Evolutionary conservation across 768 basidiomycete species (phyloP).

Genomic region (Tylopilus plumbeoviolaceoides): DNA sequence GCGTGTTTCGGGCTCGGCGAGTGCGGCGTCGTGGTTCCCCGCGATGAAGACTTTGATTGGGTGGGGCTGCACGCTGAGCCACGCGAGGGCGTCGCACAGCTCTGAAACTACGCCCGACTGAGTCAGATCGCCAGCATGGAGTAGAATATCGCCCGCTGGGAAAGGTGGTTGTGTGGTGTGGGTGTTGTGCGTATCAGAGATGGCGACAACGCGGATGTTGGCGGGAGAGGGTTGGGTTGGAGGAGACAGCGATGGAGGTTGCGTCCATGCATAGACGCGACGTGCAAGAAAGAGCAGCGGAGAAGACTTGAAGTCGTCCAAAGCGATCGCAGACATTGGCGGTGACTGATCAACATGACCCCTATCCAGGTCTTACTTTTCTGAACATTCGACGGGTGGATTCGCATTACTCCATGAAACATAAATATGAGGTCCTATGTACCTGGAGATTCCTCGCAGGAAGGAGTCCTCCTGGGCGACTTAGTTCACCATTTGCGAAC

Average conservation of each 20-base stretch:
- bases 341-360: too few species aligned
- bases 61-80: conserved; percentile 34
- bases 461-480: too few species aligned
- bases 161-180: conserved; percentile 25
- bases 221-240: not conserved
- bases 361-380: too few species aligned
- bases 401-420: too few species aligned
- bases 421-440: too few species aligned
- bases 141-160: conserved; percentile 38
- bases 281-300: conserved; percentile 11
- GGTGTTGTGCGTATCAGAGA: conserved; percentile 39
- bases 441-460: too few species aligned
- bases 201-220: conserved; percentile 35
- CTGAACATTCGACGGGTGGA: too few species aligned
- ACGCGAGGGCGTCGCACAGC: conserved; percentile 27
- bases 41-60: conserved; percentile 40
- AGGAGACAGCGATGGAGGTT: not conserved
- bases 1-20: conserved; percentile 19
- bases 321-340: not conserved
- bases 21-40: conserved; percentile 40
- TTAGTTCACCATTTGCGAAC: too few species aligned
- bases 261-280: conserved; percentile 13
- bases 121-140: conserved; percentile 41
- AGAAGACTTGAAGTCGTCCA: conserved; percentile 9
- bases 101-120: conserved; percentile 33